phyloP scores from a whole-genome alignment of 352 stramenopile species.

The Phytophthora chlamydospora region DNA sequence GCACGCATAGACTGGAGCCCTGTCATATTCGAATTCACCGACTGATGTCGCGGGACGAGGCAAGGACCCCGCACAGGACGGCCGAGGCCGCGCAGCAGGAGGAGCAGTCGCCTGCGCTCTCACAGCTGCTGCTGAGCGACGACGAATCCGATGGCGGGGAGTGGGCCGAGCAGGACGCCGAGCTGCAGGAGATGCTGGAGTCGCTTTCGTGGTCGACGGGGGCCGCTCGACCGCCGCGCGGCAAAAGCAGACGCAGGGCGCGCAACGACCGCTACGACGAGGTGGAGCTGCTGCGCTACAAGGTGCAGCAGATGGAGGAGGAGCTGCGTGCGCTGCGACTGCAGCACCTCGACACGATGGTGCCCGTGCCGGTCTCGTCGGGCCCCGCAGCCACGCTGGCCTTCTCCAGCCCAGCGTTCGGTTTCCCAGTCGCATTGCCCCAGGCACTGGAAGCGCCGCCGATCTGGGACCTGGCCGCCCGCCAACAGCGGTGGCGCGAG shows the following conservation, averaged over 20 bases:
- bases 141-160: constrained; percentile 15
- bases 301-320: constrained; percentile 43
- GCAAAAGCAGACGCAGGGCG: constrained; percentile 26
- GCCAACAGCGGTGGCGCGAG: constrained; percentile 30
- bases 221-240: background rate
- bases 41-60: constrained; percentile 19
- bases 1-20: too few species aligned
- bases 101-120: constrained; percentile 7
- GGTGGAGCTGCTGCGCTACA: constrained; percentile 40
- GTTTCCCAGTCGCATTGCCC: constrained; percentile 11
- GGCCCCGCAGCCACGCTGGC: constrained; percentile 16
- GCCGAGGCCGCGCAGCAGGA: constrained; percentile 2
- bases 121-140: constrained; percentile 21
- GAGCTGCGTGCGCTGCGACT: constrained; percentile 24
- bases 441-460: constrained; percentile 13
- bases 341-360: constrained; percentile 20
- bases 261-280: constrained; percentile 38
- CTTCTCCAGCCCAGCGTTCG: constrained; percentile 29
- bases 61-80: constrained; percentile 10
- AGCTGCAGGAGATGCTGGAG: constrained; percentile 34
- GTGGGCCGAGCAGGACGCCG: constrained; percentile 1
- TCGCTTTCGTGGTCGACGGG: constrained; percentile 10
- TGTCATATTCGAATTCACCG: constrained; percentile 17
- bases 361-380: constrained; percentile 16
- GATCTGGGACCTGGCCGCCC: constrained; percentile 29